Evolutionary conservation across 345 rosid genomes (phyloP), one percentile per base, ranked within the genome.

Genomic region (Excoecaria cochinchinensis): DNA sequence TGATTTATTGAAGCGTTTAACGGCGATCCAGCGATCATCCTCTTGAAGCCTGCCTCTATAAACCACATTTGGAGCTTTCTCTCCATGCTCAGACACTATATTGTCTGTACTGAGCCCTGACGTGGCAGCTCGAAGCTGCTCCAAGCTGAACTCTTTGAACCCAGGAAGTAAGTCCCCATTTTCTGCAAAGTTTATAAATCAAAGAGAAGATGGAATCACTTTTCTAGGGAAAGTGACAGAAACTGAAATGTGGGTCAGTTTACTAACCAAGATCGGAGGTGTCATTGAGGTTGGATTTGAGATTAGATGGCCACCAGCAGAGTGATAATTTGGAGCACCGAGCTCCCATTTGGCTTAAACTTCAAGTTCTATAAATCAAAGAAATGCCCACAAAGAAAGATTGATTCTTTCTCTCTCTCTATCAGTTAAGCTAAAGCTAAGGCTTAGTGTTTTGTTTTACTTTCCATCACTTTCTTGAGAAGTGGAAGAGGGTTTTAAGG

Each of bases 1-100:
- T 51, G 89, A 82, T 58, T 86, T 92, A 82, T 91, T 91, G 69
- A 95, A 95, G 50, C 99, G 93, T 81, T 95, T 93, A 52, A 95
- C 90, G 66, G 99, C 97, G 78, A 95, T 83, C 79, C 84, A 85
- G 15, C 88, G 88, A 60, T 89, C 92, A 59, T 87, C 92, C 4
- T 90, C 93, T 48, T 58, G 65, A 24, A 95, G 86, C 77, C 83
- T 90, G n/a, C 96, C 98, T 79, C 82, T 90, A 83, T 89, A 95
- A 67, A 95, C 97, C 72, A 93, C 90, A 62, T 95, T 95, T 1
- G 97, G 99, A 76, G 98, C 95, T 85, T 95, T 95, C 86, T 93
- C 94, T 6, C 99, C 98, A 72, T 95, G 99, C 72, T 95, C 98
- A 56, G 99, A 93, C 10, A 95, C 98, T 70, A 95, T 90, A 86